phyloP scores from a whole-genome alignment of 2,329 filamentous ascomycete genomes.

The Pseudogymnoascus sp. region DNA sequence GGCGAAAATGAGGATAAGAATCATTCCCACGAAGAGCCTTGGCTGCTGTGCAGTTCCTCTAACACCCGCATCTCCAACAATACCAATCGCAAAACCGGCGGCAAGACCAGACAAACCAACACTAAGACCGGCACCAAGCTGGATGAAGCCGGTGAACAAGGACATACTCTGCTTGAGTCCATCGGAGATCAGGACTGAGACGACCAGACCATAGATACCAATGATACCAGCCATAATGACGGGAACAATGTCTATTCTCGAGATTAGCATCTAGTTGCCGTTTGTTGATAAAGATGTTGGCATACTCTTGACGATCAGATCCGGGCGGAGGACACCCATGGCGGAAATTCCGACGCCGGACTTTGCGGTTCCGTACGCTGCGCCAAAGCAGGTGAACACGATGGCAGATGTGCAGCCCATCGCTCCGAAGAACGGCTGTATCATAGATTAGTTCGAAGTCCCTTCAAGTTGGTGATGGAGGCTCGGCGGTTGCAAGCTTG shows the following conservation, averaged over 20 bases:
- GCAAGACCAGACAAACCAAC: constrained; percentile 78
- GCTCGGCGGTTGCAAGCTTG: constrained; percentile 10
- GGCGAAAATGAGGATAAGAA: constrained; percentile 77
- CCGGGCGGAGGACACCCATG: constrained; percentile 96
- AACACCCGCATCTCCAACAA: constrained; percentile 83
- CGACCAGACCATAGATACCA: constrained; percentile 93
- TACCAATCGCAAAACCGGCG: constrained; percentile 80
- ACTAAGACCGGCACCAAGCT: constrained; percentile 74
- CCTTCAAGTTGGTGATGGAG: constrained; percentile 12
- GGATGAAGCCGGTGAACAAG: constrained; percentile 77
- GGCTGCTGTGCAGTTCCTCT: constrained; percentile 69
- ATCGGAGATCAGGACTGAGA: constrained; percentile 80
- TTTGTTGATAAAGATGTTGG: constrained; percentile 10
- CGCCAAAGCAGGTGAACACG: constrained; percentile 93
- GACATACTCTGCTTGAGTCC: constrained; percentile 65
- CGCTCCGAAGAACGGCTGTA: constrained; percentile 82
- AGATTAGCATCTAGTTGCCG: constrained; percentile 16
- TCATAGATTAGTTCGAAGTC: constrained; percentile 17
- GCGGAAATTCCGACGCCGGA: constrained; percentile 97
- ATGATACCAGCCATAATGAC: constrained; percentile 99
- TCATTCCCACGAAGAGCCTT: constrained; percentile 69
- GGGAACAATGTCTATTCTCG: constrained; percentile 78
- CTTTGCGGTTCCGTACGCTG: constrained; percentile 98
- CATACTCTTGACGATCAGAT: constrained; percentile 99
- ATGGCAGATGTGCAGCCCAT: constrained; percentile 95